Evolutionary conservation across 1,284 basidiomycete genomes (phyloP), one percentile per base, ranked within the genome.

Genomic region (Cutaneotrichosporon cavernicola): DNA sequence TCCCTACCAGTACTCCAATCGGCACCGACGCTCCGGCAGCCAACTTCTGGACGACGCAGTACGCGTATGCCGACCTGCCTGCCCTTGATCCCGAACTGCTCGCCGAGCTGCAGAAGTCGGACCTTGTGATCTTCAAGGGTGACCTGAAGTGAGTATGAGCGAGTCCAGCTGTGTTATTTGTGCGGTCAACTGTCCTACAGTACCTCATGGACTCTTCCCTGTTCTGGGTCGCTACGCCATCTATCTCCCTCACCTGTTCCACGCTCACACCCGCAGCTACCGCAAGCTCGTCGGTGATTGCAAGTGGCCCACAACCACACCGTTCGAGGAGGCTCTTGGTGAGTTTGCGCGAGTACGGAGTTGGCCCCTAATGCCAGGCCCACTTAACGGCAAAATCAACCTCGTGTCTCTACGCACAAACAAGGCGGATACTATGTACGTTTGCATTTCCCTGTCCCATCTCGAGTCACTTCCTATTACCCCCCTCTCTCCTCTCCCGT

Each of bases 61-160:
- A 85, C 76, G 87, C 91, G 10, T 97, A 91, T 76, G 92, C 90
- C 86, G 85, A 91, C 71, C 85, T 96, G 85, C 82, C 86, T 52
- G 80, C 79, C 8, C 81, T 83, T 21, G 89, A 88, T 2, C 85
- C 86, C 0, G 82, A 81, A 26, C 80, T 96, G 10, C 86, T 88
- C 73, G 72, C 80, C 2, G 82, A 84, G 61, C 79, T 99, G 59
- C 82, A 84, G 60, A 82, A 82, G 47, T 89, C 90, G 65, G 86
- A 85, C 13, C 82, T 99, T 14, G 94, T 97, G 6, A 86, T 99
- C 64, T 97, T 98, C 84, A 99, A 98, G 84, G 95, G 95, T 18
- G 94, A 97, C 82, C 82, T 97, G 53, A 95, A 95, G 88, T 91
- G 65, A 79, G 86, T 81, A 9, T 57, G 31, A 7, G 21, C 26